phyloP scores from a whole-genome alignment of 148 eudicot genomes.

The Rhododendron henanense region DNA sequence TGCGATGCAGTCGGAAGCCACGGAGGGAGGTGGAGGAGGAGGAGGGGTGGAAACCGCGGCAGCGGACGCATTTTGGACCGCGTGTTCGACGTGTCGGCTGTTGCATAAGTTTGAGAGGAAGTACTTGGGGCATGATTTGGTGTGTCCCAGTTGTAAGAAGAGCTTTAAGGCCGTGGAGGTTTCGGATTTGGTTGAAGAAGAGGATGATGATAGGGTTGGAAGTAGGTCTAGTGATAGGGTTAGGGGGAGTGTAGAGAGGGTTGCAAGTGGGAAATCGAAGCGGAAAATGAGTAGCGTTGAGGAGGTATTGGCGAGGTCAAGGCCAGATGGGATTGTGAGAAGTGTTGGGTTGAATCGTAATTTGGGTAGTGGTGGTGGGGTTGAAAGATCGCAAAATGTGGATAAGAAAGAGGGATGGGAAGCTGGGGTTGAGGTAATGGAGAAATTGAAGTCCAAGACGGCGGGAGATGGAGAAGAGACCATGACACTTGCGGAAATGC shows the following conservation, averaged over 20 bases:
- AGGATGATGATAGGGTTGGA: slow-evolving; percentile 12
- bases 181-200: not conserved
- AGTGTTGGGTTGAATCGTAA: not conserved
- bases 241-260: slow-evolving; percentile 14
- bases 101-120: slow-evolving; percentile 61
- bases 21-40: slow-evolving; percentile 15
- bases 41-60: slow-evolving; percentile 8
- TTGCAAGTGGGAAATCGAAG: too few relatives aligned
- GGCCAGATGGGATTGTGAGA: too few relatives aligned
- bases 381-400: not conserved
- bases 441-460: slow-evolving; percentile 14
- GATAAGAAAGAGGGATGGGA: not conserved
- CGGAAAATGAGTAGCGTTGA: too few relatives aligned
- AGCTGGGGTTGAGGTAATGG: slow-evolving; percentile 14
- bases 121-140: slow-evolving; percentile 61
- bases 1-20: slow-evolving; percentile 36
- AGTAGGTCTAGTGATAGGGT: slow-evolving; percentile 34
- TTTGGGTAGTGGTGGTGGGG: slow-evolving; percentile 10
- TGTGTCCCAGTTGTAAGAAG: slow-evolving; percentile 61
- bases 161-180: slow-evolving; percentile 59
- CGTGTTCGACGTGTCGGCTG: slow-evolving; percentile 45
- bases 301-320: too few relatives aligned
- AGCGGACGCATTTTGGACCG: slow-evolving; percentile 44
- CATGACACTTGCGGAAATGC: slow-evolving; percentile 68
- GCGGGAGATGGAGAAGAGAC: slow-evolving; percentile 24